Percentiles rank a stretch among this genome's conserved stretches.
Conservation (phyloP, 2,329 filamentous ascomycete species). For the Penicillium sp. region DNA sequence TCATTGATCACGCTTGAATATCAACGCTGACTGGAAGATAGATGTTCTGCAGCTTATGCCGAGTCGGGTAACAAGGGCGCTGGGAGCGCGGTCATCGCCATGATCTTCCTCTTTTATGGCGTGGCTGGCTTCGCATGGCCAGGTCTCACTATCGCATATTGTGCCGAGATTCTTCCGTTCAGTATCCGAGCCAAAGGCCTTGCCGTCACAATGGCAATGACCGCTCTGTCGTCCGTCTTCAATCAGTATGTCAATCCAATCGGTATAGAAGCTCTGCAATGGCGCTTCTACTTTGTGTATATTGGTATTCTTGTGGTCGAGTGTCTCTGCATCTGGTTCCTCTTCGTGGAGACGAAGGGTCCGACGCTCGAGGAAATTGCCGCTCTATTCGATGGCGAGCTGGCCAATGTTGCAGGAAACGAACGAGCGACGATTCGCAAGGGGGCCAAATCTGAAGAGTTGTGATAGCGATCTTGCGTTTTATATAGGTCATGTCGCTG, state of each 20-base stretch:
- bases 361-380: not conserved
- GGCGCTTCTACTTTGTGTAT: too few relatives aligned
- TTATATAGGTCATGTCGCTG: not conserved
- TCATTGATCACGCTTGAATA: too few relatives aligned
- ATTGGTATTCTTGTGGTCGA: too few relatives aligned
- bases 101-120: slow-evolving; percentile 25
- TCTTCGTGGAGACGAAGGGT: not conserved
- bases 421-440: not conserved
- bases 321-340: too few relatives aligned
- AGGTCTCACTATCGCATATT: slow-evolving; percentile 18
- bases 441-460: not conserved
- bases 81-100: slow-evolving; percentile 15
- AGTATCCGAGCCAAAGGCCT: slow-evolving; percentile 27
- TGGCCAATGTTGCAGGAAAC: not conserved
- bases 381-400: not conserved
- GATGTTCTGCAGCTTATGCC: too few relatives aligned
- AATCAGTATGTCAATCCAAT: slow-evolving; percentile 5
- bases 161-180: slow-evolving; percentile 32
- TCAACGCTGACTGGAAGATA: too few relatives aligned
- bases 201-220: slow-evolving; percentile 3
- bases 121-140: slow-evolving; percentile 30
- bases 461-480: not conserved
- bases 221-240: slow-evolving; percentile 5
- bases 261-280: too few relatives aligned
- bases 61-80: not conserved